Percentiles rank a stretch among this genome's conserved stretches.
Conservation (phyloP, 2,329 filamentous ascomycete genomes). For the Talaromyces sp. region DNA sequence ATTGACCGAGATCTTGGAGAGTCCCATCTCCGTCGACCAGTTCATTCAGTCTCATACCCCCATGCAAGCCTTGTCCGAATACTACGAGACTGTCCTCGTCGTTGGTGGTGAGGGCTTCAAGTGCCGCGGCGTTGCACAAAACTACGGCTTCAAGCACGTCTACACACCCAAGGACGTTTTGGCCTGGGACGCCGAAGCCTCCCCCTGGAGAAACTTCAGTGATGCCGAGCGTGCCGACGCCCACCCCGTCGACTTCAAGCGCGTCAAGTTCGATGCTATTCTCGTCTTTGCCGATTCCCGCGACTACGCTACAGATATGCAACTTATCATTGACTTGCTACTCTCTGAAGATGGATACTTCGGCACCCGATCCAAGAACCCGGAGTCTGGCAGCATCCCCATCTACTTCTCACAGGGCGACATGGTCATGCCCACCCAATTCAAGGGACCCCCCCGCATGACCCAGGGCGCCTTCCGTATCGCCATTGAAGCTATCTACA, state of each 20-base stretch:
- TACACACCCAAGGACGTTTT: slow-evolving; percentile 71
- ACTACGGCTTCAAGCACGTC: slow-evolving; percentile 71
- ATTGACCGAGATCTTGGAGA: slow-evolving; percentile 62
- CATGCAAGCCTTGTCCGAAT: slow-evolving; percentile 71
- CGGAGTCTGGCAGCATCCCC: slow-evolving; percentile 63
- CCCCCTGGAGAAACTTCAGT: slow-evolving; percentile 66
- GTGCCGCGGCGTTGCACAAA: slow-evolving; percentile 68
- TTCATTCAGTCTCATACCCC: slow-evolving; percentile 76
- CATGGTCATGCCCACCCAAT: slow-evolving; percentile 61
- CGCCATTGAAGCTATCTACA: slow-evolving; percentile 64
- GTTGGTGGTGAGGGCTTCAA: slow-evolving; percentile 72
- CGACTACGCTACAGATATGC: slow-evolving; percentile 71
- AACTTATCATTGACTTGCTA: slow-evolving; percentile 71
- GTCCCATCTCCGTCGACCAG: slow-evolving; percentile 65
- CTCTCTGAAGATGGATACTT: slow-evolving; percentile 65
- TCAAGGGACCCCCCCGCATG: slow-evolving; percentile 63
- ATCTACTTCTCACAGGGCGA: slow-evolving; percentile 71
- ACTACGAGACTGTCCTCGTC: slow-evolving; percentile 72
- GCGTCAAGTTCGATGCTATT: slow-evolving; percentile 70
- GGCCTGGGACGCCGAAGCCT: slow-evolving; percentile 65
- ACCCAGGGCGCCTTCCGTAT: slow-evolving; percentile 74
- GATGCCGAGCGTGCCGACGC: slow-evolving; percentile 65
- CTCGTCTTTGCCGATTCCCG: slow-evolving; percentile 71
- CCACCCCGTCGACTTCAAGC: slow-evolving; percentile 67
- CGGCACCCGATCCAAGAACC: slow-evolving; percentile 63